A percentile compares a stretch with the other conserved stretches of the same genome.
phyloP scores from a whole-genome alignment of 805 yeast genomes.

The Metschnikowia lachancei region DNA sequence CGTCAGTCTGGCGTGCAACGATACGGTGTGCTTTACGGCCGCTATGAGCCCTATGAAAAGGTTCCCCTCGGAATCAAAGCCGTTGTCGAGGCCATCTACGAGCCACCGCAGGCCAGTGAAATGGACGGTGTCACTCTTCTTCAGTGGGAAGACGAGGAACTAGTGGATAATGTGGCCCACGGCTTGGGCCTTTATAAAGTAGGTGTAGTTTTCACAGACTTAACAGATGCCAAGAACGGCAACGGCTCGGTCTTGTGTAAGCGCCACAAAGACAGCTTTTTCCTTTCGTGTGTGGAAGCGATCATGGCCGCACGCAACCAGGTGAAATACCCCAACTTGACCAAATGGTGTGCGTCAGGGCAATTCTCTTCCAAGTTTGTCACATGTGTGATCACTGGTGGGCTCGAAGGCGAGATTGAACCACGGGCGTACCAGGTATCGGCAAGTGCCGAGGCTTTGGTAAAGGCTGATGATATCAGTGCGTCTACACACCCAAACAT shows the following conservation, averaged over 20 bases:
- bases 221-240: slow-evolving; percentile 80
- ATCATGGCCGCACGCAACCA: slow-evolving; percentile 82
- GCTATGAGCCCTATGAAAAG: slow-evolving; percentile 70
- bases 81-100: slow-evolving; percentile 89
- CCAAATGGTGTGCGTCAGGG: slow-evolving; percentile 63
- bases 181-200: slow-evolving; percentile 64
- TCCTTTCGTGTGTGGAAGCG: slow-evolving; percentile 83
- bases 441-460: slow-evolving; percentile 81
- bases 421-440: slow-evolving; percentile 89
- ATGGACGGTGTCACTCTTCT: slow-evolving; percentile 74
- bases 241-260: slow-evolving; percentile 90
- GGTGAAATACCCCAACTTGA: slow-evolving; percentile 54
- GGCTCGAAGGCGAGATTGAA: slow-evolving; percentile 81
- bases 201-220: slow-evolving; percentile 87
- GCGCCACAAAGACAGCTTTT: slow-evolving; percentile 88
- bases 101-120: slow-evolving; percentile 85
- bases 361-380: slow-evolving; percentile 83
- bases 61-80: slow-evolving; percentile 95
- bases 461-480: slow-evolving; percentile 77
- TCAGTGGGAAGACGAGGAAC: slow-evolving; percentile 52
- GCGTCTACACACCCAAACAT: slow-evolving; percentile 90
- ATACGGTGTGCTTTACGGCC: slow-evolving; percentile 80
- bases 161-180: slow-evolving; percentile 53
- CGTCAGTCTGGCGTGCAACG: slow-evolving; percentile 85
- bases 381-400: slow-evolving; percentile 93